These are phyloP conservation scores for Aspergillus novofumigatus DNA, from an alignment of 2,329 filamentous ascomycete species.

Conservation along the genomic window DNA sequence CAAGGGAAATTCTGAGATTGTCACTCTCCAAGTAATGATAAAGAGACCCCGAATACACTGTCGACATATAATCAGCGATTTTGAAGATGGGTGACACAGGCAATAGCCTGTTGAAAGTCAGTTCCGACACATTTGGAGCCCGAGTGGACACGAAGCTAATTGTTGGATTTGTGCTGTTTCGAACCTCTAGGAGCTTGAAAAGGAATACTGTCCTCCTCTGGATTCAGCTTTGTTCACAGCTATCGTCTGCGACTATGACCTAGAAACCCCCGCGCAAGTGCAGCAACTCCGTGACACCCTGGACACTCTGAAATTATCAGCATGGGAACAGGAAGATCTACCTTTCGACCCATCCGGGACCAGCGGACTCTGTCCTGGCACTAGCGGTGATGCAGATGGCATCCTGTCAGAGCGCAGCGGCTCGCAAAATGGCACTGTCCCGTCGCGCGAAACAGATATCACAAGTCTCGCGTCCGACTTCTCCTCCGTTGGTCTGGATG, in stretches of 20 bases:
- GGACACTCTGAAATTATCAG: constrained; percentile 61
- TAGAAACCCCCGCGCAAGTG: constrained; percentile 51
- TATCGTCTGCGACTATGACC: constrained; percentile 69
- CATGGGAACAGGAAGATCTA: constrained; percentile 62
- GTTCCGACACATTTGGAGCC: neutral
- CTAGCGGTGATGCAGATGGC: constrained; percentile 19
- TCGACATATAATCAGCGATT: constrained; percentile 4
- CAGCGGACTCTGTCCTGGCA: constrained; percentile 41
- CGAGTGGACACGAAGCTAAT: neutral
- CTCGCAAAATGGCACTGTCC: constrained; percentile 30
- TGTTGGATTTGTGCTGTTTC: neutral
- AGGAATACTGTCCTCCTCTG: constrained; percentile 68
- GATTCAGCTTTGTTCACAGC: constrained; percentile 75
- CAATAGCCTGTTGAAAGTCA: constrained; percentile 5
- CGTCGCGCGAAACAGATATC: constrained; percentile 47
- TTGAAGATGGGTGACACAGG: constrained; percentile 10
- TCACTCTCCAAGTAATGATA: constrained; percentile 1
- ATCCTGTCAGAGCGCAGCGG: constrained; percentile 23
- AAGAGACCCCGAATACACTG: neutral
- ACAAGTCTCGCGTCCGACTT: constrained; percentile 48
- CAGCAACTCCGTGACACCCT: constrained; percentile 57
- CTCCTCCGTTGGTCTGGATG: constrained; percentile 33
- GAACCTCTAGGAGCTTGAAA: constrained; percentile 46
- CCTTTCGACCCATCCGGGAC: constrained; percentile 76
- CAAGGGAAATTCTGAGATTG: neutral